Base-by-base conservation (phyloP, 1,284 basidiomycete species). In the Rhodofomes roseus region DNA sequence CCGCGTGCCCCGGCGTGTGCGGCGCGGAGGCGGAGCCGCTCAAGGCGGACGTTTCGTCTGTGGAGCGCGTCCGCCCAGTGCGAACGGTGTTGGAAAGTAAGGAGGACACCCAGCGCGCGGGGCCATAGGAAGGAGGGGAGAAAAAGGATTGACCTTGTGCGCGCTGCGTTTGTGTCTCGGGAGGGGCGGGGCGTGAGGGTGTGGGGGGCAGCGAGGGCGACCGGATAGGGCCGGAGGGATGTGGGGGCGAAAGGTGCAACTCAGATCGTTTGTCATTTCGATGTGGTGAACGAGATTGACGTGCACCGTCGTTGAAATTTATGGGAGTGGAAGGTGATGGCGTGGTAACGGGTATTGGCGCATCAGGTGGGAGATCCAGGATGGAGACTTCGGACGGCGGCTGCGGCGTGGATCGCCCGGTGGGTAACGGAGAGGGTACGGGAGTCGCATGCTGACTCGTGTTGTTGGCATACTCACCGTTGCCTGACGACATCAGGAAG, bases 51-150 rank as follows among this genome's bases (percentile, higher is more conserved):
- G 18, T 53, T 16, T 60, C 59, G 11, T 56, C 61, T 7, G 52
- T n/a, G 36, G 62, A 58, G 20, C 56, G 36, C 31, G 68, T 22
- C 68, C 86, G n/a, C 71, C 74, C 55, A 74, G 89, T 55, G 12
- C 66, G 60, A 25, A 63, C 63, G 18, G 67, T 56, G 84, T 11
- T 74, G 83, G 65, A 80, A 69, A 68, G 79, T 40, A 78, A 63
- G 18, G 71, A 71, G 9, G 75, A 70, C 62, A 79, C 72, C 71
- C 74, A 77, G 46, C 70, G 71, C 0, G 79, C 71, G 2, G 78
- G 74, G 29, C 79, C 65, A 3, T 69, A 63, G 0, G 70, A 41
- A 0, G 72, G 63, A 0, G 68, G 65, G 62, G 74, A 71, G 73
- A 73, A 58, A 69, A 63, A 56, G 22, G 79, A 77, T 22, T 78